phyloP scores from a whole-genome alignment of 2,329 filamentous ascomycete species.

The Botrytis porri region DNA sequence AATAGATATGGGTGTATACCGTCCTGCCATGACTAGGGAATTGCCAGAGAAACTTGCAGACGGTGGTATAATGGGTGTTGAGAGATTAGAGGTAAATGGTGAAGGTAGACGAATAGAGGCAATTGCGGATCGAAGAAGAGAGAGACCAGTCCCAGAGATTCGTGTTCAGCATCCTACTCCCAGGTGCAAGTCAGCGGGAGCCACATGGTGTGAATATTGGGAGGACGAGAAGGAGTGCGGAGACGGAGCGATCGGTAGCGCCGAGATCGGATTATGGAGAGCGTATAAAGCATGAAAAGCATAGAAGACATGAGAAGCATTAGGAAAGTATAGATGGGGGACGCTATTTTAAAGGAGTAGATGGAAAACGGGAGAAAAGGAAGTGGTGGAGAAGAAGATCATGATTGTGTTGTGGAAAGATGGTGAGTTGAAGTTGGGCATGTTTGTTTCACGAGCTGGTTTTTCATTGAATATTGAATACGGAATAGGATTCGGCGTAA shows the following conservation, averaged over 20 bases:
- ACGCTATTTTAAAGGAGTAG: not conserved
- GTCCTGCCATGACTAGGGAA: not conserved
- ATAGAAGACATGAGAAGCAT: not conserved
- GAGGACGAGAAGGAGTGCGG: not conserved
- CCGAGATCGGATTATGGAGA: not conserved
- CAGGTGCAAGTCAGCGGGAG: not conserved
- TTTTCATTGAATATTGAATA: not conserved
- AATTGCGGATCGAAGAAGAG: not conserved
- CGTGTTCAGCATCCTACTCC: not conserved
- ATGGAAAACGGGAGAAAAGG: not conserved
- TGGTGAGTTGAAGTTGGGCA: not conserved
- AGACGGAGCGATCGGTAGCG: not conserved
- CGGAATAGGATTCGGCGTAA: not conserved
- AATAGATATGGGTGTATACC: not conserved
- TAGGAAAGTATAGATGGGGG: not conserved
- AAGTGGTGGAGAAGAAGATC: not conserved
- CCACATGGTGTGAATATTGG: not conserved
- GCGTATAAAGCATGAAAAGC: not conserved
- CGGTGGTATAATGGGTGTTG: not conserved
- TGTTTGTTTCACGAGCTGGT: not conserved
- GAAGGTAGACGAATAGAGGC: not conserved
- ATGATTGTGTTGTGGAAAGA: not conserved
- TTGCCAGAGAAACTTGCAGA: not conserved
- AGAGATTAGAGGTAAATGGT: not conserved
- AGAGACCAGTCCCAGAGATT: not conserved